phyloP scores from a whole-genome alignment of 2,329 filamentous ascomycete species.

The Colletotrichum sp. region DNA sequence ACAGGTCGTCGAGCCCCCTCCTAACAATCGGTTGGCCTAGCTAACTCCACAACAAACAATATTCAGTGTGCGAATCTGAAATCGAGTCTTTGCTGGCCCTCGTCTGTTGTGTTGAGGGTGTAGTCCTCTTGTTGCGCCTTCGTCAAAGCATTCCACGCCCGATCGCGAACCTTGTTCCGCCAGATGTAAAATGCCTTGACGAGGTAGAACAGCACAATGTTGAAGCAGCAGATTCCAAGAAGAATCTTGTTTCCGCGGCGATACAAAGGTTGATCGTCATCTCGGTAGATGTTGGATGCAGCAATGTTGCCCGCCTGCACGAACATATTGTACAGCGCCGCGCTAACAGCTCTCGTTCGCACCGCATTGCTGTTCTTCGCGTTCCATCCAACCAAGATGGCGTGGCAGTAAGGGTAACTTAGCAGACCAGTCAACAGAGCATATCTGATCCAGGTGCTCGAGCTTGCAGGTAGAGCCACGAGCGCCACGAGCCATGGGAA shows the following conservation, averaged over 20 bases:
- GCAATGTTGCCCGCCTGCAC: conserved; percentile 50
- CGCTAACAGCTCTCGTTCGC: conserved; percentile 50
- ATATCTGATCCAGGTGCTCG: conserved; percentile 47
- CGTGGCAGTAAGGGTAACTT: conserved; percentile 55
- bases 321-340: conserved; percentile 54
- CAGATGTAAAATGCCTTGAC: conserved; percentile 53
- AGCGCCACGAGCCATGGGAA: conserved; percentile 53
- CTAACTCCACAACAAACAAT: background rate
- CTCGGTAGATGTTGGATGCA: conserved; percentile 56
- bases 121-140: conserved; percentile 53
- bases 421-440: conserved; percentile 42
- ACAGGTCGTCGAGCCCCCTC: background rate
- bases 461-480: conserved; percentile 38
- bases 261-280: conserved; percentile 60
- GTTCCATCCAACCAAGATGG: conserved; percentile 52
- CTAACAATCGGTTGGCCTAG: background rate
- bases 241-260: conserved; percentile 53
- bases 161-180: conserved; percentile 48
- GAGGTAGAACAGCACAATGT: conserved; percentile 48
- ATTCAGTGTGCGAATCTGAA: conserved; percentile 55
- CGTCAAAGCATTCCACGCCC: conserved; percentile 47
- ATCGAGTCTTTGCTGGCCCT: conserved; percentile 60
- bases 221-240: conserved; percentile 50
- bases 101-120: conserved; percentile 51
- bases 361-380: conserved; percentile 53